Evolutionary conservation across 345 rosid genomes (phyloP).

Genomic region (Conringia planisiliqua): DNA sequence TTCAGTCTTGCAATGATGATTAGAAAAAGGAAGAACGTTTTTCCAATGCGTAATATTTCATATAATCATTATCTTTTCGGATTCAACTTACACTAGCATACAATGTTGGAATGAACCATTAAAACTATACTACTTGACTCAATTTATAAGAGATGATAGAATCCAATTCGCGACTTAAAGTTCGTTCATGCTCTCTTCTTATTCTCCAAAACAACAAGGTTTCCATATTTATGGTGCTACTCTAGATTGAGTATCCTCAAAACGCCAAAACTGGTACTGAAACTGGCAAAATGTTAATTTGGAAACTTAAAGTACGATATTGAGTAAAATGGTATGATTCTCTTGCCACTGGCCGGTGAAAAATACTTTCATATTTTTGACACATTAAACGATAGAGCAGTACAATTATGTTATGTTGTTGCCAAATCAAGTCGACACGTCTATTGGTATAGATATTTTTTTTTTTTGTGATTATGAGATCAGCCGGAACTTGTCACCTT

Average conservation of each 20-base stretch:
- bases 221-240: neutral
- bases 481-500: neutral
- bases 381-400: neutral
- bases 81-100: neutral
- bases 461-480: too few relatives aligned
- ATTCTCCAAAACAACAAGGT: neutral
- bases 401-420: neutral
- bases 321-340: neutral
- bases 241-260: neutral
- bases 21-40: neutral
- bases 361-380: neutral
- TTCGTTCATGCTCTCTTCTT: too few relatives aligned
- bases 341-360: neutral
- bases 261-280: neutral
- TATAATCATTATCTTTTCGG: slow-evolving; percentile 3
- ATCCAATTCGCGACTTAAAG: neutral
- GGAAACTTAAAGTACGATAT: neutral
- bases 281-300: neutral
- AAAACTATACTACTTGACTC: neutral
- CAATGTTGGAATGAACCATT: neutral
- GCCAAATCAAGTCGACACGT: neutral
- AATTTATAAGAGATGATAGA: neutral
- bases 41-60: neutral
- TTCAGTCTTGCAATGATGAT: slow-evolving; percentile 18
- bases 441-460: neutral